Conservation (phyloP, 1,284 basidiomycete genomes). For the Trametes hirsuta region DNA sequence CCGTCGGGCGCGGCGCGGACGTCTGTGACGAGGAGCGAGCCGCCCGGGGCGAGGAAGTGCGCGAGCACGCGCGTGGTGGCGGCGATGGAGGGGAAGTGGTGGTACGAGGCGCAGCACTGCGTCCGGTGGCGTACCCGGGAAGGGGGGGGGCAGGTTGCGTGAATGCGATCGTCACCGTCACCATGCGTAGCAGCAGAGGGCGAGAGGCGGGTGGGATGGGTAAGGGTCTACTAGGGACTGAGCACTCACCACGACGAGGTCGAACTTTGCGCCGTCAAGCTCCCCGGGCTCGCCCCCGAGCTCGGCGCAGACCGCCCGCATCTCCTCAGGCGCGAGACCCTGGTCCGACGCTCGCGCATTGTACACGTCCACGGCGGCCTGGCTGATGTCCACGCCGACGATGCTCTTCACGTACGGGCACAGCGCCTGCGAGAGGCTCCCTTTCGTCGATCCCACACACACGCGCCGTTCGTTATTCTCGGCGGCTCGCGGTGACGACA, state of each 20-base stretch:
- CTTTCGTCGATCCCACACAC: too few relatives aligned
- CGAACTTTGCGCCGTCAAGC: constrained; percentile 57
- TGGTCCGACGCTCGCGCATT: constrained; percentile 59
- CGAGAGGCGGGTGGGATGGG: not conserved
- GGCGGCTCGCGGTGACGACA: not conserved
- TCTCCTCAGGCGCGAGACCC: constrained; percentile 59
- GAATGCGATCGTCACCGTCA: not conserved
- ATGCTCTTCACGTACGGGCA: constrained; percentile 58
- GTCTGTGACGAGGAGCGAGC: constrained; percentile 62
- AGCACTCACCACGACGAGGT: constrained; percentile 58
- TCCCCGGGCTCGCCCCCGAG: constrained; percentile 49
- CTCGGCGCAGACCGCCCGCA: constrained; percentile 58
- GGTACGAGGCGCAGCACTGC: constrained; percentile 69
- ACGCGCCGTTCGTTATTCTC: too few relatives aligned
- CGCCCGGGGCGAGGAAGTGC: constrained; percentile 62
- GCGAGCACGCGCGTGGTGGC: constrained; percentile 55
- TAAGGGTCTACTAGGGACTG: not conserved
- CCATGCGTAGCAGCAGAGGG: not conserved
- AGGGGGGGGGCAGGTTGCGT: not conserved
- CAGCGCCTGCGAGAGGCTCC: constrained; percentile 58
- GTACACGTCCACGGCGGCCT: constrained; percentile 62
- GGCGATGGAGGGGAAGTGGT: constrained; percentile 61
- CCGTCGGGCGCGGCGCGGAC: constrained; percentile 38
- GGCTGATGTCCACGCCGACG: constrained; percentile 73
- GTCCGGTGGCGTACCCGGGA: not conserved